Conservation (phyloP, 768 basidiomycete species). For the Candolleomyces efflorescens region DNA sequence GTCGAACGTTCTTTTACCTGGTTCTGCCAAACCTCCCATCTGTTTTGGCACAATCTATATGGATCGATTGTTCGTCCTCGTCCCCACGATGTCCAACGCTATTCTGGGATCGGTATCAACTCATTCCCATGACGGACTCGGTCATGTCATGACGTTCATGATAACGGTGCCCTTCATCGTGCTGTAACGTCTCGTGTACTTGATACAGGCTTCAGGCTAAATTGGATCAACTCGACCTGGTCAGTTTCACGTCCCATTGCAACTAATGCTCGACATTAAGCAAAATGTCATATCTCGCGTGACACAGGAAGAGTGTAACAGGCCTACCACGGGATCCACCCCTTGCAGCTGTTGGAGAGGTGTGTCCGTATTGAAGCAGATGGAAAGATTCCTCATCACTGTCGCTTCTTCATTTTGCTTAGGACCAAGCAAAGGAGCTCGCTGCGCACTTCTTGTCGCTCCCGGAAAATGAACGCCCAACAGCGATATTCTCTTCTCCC, state of each 20-base stretch:
- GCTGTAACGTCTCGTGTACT: not conserved
- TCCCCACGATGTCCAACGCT: no score
- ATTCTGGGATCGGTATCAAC: no score
- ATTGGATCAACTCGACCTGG: constrained; percentile 70
- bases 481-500: constrained; percentile 79
- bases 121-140: no score
- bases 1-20: no score
- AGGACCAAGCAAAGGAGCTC: constrained; percentile 74
- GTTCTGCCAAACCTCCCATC: no score
- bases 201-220: constrained; percentile 62
- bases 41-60: no score
- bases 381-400: not conserved
- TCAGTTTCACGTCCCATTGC: constrained; percentile 25
- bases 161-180: not conserved
- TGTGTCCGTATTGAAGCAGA: constrained; percentile 18
- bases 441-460: constrained; percentile 60
- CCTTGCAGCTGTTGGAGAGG: constrained; percentile 68
- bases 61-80: no score
- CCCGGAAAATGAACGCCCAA: constrained; percentile 64
- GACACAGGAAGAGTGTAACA: constrained; percentile 53
- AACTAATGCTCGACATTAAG: not conserved
- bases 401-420: constrained; percentile 1
- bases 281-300: constrained; percentile 6
- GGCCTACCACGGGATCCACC: constrained; percentile 73
- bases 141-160: no score